Percentiles rank a stretch among this genome's conserved stretches.
phyloP scores from a whole-genome alignment of 1,139 yeast species.

The Ashbya aceris region DNA sequence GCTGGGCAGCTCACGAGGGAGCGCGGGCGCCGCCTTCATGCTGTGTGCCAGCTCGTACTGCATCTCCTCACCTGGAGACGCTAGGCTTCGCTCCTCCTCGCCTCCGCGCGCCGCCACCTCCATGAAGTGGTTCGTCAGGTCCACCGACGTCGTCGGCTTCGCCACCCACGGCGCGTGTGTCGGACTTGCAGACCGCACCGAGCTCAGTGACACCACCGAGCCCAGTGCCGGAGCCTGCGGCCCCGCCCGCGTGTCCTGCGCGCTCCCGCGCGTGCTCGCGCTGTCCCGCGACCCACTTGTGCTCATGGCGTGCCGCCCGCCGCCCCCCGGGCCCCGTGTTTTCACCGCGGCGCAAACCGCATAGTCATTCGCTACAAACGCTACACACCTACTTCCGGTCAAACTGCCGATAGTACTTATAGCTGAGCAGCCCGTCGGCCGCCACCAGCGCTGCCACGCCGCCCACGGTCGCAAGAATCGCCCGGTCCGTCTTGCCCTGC shows the following conservation, averaged over 20 bases:
- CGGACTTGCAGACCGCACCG: slow-evolving; percentile 1
- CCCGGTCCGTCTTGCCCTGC: slow-evolving; percentile 38
- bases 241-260: neutral
- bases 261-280: too few relatives aligned
- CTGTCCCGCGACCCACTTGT: too few relatives aligned
- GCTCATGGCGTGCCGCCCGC: too few relatives aligned
- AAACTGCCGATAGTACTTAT: slow-evolving; percentile 43
- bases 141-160: slow-evolving; percentile 6
- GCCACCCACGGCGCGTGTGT: neutral
- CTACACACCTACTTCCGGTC: slow-evolving; percentile 30
- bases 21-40: neutral
- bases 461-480: slow-evolving; percentile 45
- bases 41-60: slow-evolving; percentile 2
- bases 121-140: slow-evolving; percentile 7
- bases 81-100: neutral
- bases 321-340: too few relatives aligned
- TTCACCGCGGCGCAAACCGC: too few relatives aligned
- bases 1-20: slow-evolving; percentile 1
- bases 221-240: neutral
- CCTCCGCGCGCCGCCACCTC: neutral
- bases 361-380: too few relatives aligned
- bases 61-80: neutral
- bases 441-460: slow-evolving; percentile 47
- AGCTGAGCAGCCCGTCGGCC: slow-evolving; percentile 46
- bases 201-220: slow-evolving; percentile 2